Evolutionary conservation across 2,329 filamentous ascomycete species (phyloP).

Genomic region (Calonectria henricotiae): DNA sequence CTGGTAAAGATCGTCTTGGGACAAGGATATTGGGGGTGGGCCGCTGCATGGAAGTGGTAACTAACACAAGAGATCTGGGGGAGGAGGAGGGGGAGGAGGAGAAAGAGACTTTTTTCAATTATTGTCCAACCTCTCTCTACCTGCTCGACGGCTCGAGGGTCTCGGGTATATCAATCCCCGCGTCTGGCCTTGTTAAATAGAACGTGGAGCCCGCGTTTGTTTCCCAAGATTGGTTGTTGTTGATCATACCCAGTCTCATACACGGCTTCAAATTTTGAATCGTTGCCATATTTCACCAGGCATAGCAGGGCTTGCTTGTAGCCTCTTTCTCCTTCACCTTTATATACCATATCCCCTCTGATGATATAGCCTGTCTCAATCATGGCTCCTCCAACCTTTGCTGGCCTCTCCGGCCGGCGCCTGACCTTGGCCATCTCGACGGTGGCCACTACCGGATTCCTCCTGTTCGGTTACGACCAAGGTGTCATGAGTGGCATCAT

Average conservation of each 20-base stretch:
- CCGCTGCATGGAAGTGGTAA: constrained; percentile 33
- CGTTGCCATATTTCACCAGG: neutral
- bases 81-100: too few relatives aligned
- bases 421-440: constrained; percentile 73
- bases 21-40: constrained; percentile 41
- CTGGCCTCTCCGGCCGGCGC: constrained; percentile 72
- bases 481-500: constrained; percentile 72
- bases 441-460: constrained; percentile 76
- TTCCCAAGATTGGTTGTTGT: neutral
- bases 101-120: constrained; percentile 25
- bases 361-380: constrained; percentile 30
- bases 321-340: neutral
- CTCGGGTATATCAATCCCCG: constrained; percentile 40
- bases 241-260: neutral
- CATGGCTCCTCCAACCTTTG: constrained; percentile 71
- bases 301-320: constrained; percentile 44
- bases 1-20: constrained; percentile 44
- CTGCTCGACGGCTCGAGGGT: neutral
- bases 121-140: constrained; percentile 9
- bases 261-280: neutral
- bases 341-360: neutral
- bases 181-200: constrained; percentile 18
- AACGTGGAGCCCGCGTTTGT: neutral
- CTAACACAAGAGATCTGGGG: constrained; percentile 31
- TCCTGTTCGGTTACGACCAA: constrained; percentile 74